These are phyloP conservation scores for Trichoderma sp. DNA, from an alignment of 2,329 filamentous ascomycete genomes.

Conservation along the genomic window DNA sequence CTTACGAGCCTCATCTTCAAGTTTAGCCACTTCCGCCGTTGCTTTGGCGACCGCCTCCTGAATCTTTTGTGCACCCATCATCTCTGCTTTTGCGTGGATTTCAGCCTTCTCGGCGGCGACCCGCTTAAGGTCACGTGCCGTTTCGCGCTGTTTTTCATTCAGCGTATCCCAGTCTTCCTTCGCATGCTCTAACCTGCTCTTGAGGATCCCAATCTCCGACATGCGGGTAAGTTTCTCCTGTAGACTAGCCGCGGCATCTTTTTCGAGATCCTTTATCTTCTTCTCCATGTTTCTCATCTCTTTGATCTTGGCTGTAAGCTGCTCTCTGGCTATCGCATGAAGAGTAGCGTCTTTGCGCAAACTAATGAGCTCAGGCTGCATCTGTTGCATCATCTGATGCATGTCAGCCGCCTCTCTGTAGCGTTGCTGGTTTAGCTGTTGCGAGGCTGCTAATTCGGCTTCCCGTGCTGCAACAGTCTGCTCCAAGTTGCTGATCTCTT, in stretches of 20 bases:
- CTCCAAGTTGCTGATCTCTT: too few relatives aligned
- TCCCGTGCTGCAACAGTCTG: slow-evolving; percentile 66
- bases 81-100: slow-evolving; percentile 69
- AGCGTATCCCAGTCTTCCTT: slow-evolving; percentile 66
- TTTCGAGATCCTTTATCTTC: slow-evolving; percentile 75
- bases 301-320: slow-evolving; percentile 56
- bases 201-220: slow-evolving; percentile 70
- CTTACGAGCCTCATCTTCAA: slow-evolving; percentile 71
- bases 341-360: slow-evolving; percentile 75
- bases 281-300: slow-evolving; percentile 76
- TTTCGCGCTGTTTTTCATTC: slow-evolving; percentile 73
- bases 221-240: slow-evolving; percentile 71
- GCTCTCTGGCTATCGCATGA: slow-evolving; percentile 70
- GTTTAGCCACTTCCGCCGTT: slow-evolving; percentile 57
- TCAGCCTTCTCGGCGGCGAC: slow-evolving; percentile 78
- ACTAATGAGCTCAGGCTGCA: slow-evolving; percentile 78
- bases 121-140: slow-evolving; percentile 73
- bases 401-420: slow-evolving; percentile 86
- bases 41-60: slow-evolving; percentile 71
- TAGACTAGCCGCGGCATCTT: slow-evolving; percentile 68
- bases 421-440: slow-evolving; percentile 79
- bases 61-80: slow-evolving; percentile 63
- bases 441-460: slow-evolving; percentile 78
- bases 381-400: slow-evolving; percentile 74
- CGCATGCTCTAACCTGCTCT: slow-evolving; percentile 75